Evolutionary conservation across 2,329 filamentous ascomycete genomes (phyloP).

Genomic region (Bimuria novae-zelandiae): DNA sequence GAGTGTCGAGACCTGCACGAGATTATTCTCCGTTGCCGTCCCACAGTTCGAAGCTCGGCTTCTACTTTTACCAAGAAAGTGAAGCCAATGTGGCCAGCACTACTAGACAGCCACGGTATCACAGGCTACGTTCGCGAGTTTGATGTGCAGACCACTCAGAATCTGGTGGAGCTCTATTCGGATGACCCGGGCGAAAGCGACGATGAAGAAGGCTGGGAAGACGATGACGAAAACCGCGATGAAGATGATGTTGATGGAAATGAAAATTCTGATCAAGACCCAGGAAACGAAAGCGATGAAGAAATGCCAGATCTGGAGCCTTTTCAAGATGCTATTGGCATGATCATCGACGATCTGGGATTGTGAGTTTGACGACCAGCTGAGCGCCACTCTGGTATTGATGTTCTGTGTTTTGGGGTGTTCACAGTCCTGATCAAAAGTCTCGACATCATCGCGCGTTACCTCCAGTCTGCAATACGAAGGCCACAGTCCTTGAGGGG

Average conservation of each 20-base stretch:
- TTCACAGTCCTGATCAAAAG: too few relatives aligned
- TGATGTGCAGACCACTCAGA: conserved; percentile 3
- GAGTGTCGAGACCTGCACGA: not conserved
- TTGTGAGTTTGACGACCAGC: too few relatives aligned
- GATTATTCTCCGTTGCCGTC: conserved; percentile 20
- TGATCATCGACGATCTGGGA: not conserved
- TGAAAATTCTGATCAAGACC: not conserved
- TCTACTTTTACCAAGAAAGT: conserved; percentile 12
- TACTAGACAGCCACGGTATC: conserved; percentile 8
- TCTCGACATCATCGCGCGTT: too few relatives aligned
- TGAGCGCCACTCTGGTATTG: too few relatives aligned
- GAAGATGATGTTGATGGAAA: not conserved
- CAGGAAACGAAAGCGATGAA: conserved; percentile 6
- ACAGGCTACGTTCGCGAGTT: conserved; percentile 17
- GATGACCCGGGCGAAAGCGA: conserved; percentile 1
- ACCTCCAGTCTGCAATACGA: too few relatives aligned
- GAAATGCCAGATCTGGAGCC: conserved; percentile 12
- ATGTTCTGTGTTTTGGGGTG: too few relatives aligned
- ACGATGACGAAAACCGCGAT: conserved; percentile 1
- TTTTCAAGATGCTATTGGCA: not conserved
- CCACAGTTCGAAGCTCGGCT: conserved; percentile 13
- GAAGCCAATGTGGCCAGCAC: conserved; percentile 12
- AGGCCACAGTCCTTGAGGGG: too few relatives aligned
- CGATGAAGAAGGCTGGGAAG: conserved; percentile 4
- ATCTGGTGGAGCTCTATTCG: conserved; percentile 9